These are phyloP conservation scores for Nemophila menziesii DNA, from an alignment of 257 asterid species.

Conservation along the genomic window DNA sequence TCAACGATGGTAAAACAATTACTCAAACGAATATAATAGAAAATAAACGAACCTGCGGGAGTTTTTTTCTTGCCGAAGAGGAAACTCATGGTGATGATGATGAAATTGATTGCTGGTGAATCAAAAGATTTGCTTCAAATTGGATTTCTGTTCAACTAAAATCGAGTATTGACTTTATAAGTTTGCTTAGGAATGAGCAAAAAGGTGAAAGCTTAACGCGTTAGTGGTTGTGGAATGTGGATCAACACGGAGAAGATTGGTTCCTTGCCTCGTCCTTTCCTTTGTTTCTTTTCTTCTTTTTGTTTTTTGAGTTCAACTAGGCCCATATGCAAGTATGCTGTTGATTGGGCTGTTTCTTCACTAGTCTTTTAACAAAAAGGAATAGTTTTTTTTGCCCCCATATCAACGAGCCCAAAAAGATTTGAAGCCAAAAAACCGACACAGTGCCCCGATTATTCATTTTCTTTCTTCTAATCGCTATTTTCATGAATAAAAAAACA, in stretches of 20 bases:
- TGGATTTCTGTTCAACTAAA: too few species aligned
- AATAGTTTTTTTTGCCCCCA: too few species aligned
- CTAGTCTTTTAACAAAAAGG: too few species aligned
- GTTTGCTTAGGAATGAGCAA: neutral
- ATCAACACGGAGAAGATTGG: slow-evolving; percentile 19
- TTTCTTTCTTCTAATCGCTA: too few species aligned
- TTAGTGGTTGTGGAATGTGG: slow-evolving; percentile 4
- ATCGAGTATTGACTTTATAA: neutral
- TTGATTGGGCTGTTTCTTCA: too few species aligned
- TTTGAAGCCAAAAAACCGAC: too few species aligned
- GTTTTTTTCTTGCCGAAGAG: slow-evolving; percentile 83
- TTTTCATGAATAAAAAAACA: too few species aligned
- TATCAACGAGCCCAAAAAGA: too few species aligned
- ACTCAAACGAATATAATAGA: neutral
- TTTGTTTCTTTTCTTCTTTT: neutral
- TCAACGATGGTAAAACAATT: neutral
- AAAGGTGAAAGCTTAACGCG: slow-evolving; percentile 4
- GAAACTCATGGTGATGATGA: slow-evolving; percentile 50
- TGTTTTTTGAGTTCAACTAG: too few species aligned
- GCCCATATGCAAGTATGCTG: too few species aligned
- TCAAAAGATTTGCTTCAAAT: too few species aligned
- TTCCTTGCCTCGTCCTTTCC: neutral
- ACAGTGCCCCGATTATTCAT: too few species aligned
- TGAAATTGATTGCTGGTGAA: neutral
- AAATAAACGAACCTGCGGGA: slow-evolving; percentile 56